phyloP scores from a whole-genome alignment of 2,329 filamentous ascomycete genomes.

The Scedosporium minutisporum region DNA sequence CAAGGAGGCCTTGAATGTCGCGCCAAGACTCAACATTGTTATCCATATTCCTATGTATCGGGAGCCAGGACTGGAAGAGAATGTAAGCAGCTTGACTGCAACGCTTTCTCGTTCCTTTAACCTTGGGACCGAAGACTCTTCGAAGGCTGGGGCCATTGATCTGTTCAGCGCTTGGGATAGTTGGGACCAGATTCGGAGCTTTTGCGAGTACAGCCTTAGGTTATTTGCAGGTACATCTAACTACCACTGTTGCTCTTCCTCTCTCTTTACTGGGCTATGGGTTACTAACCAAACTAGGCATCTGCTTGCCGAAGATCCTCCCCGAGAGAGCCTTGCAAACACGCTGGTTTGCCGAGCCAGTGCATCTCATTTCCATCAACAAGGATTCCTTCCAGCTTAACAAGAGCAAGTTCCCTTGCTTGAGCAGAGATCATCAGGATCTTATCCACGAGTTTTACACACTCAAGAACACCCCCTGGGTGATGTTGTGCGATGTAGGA shows the following conservation, averaged over 20 bases:
- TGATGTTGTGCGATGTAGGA: constrained; percentile 54
- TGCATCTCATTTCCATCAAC: constrained; percentile 50
- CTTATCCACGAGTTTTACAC: constrained; percentile 55
- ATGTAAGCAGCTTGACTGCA: constrained; percentile 40
- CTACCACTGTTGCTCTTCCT: background rate
- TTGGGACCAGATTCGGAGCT: constrained; percentile 78
- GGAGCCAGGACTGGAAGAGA: constrained; percentile 49
- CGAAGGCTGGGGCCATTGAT: constrained; percentile 44
- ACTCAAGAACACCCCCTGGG: constrained; percentile 51
- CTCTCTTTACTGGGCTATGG: background rate
- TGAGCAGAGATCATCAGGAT: constrained; percentile 51
- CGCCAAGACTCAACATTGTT: constrained; percentile 67
- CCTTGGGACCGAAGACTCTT: background rate
- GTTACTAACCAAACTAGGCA: constrained; percentile 6
- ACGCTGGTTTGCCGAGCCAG: constrained; percentile 60
- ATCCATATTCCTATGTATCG: constrained; percentile 79
- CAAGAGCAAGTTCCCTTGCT: constrained; percentile 49
- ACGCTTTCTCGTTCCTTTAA: background rate
- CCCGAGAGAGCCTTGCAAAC: constrained; percentile 52
- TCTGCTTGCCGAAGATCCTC: constrained; percentile 43
- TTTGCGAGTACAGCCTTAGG: constrained; percentile 76
- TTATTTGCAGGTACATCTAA: constrained; percentile 68
- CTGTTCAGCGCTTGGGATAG: constrained; percentile 81
- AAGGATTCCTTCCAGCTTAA: constrained; percentile 49
- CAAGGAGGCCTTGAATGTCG: constrained; percentile 66